phyloP scores from a whole-genome alignment of 2,329 filamentous ascomycete genomes.

The Phaeomoniella chlamydospora region DNA sequence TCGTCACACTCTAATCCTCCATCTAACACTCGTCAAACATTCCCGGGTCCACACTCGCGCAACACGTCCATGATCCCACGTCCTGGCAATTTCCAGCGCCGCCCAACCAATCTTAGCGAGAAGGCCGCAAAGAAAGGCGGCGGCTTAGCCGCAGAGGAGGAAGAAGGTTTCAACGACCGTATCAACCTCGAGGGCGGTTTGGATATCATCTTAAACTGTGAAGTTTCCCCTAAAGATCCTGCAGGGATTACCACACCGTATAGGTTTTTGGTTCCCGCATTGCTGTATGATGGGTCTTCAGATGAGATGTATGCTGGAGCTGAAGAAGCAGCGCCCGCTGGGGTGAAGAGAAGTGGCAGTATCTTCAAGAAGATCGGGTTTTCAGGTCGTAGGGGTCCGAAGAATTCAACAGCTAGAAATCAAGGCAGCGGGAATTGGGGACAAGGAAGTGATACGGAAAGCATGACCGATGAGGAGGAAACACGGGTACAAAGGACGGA shows the following conservation, averaged over 20 bases:
- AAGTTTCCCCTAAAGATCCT: slow-evolving; percentile 74
- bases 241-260: slow-evolving; percentile 81
- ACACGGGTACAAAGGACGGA: background rate
- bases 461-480: slow-evolving; percentile 1
- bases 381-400: slow-evolving; percentile 6
- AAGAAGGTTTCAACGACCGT: slow-evolving; percentile 31
- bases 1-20: background rate
- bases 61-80: slow-evolving; percentile 6
- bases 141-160: slow-evolving; percentile 25
- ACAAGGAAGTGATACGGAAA: slow-evolving; percentile 12
- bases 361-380: slow-evolving; percentile 10
- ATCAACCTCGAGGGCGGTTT: slow-evolving; percentile 72
- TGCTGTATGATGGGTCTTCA: slow-evolving; percentile 36
- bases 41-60: slow-evolving; percentile 4
- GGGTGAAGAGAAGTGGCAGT: slow-evolving; percentile 7
- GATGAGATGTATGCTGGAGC: slow-evolving; percentile 11
- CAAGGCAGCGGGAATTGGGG: slow-evolving; percentile 13
- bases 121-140: slow-evolving; percentile 44
- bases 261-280: slow-evolving; percentile 65
- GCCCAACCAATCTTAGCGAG: slow-evolving; percentile 51
- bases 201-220: slow-evolving; percentile 78
- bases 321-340: no score
- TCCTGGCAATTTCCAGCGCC: slow-evolving; percentile 45
- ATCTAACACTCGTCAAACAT: background rate
- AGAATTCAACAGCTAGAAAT: slow-evolving; percentile 7